phyloP scores from a whole-genome alignment of 768 basidiomycete genomes.

The Suillus americanus region DNA sequence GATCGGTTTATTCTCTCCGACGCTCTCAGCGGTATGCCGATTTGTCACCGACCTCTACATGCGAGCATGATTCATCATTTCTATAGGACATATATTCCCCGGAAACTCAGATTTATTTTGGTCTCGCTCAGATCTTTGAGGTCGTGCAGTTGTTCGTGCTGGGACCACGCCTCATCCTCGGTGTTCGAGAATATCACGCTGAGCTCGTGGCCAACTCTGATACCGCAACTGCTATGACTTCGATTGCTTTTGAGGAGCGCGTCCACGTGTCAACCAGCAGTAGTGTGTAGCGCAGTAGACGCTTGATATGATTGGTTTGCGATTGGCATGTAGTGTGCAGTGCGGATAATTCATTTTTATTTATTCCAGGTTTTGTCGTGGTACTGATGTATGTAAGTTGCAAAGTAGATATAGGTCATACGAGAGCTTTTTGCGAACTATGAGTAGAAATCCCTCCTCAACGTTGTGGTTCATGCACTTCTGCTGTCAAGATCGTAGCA shows the following conservation, averaged over 20 bases:
- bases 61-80: background rate
- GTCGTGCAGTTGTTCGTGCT: background rate
- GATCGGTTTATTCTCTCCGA: background rate
- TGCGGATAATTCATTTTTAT: background rate
- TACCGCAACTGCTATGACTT: background rate
- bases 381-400: background rate
- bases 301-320: background rate
- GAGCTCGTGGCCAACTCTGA: background rate
- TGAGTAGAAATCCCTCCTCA: too few species aligned
- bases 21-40: background rate
- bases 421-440: too few species aligned
- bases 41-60: background rate
- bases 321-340: background rate
- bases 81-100: background rate
- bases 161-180: background rate
- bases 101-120: background rate
- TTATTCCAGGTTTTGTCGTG: background rate
- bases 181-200: background rate
- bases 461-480: too few species aligned
- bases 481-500: too few species aligned
- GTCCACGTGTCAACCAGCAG: background rate
- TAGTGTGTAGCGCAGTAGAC: background rate
- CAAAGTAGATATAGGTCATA: too few species aligned
- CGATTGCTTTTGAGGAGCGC: background rate
- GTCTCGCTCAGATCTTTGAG: background rate